Evolutionary conservation across 768 basidiomycete genomes (phyloP), one percentile per base, ranked within the genome.

Genomic region (Gymnopilus dilepis): DNA sequence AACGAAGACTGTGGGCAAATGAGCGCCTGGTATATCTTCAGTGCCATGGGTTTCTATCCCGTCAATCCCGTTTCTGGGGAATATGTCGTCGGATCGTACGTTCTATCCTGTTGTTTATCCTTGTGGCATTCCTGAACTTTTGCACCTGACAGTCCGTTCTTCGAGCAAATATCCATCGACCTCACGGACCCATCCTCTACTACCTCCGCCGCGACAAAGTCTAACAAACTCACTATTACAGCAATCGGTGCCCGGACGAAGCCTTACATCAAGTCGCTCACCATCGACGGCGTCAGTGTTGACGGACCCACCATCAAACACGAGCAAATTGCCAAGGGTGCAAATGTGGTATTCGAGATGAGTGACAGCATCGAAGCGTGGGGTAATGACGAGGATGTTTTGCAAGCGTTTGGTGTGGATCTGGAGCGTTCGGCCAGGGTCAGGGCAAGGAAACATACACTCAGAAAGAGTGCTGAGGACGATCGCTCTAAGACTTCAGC

Each of bases 1-100:
- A 95, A 94, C 66, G 92, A 95, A 71, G 92, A 95, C 69, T 94
- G 92, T 64, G 92, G 92, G 1, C 92, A 95, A 71, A 94, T 94
- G 92, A 91, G 89, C 67, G 90, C 92, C 0, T 94, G 92, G 92
- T 94, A 88, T 66, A 81, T 94, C 13, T 94, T 92, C 76, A 88
- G 86, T 52, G 86, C 91, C 0, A 80, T 95, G 73, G 92, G 92
- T 1, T 91, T 94, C 72, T 94, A 94, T 66, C 91, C 91, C 37
- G 91, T 94, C 40, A 89, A 94, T 69, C 92, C 92, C 0, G 89
- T 89, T 0, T 90, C 88, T 0, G 86, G 84, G 2, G 84, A 86
- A 67, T 94, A 94, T 62, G 78, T 92, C 58, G 78, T 95, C 47
- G 92, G 92, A 64, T 86, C 86, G 90, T 89, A 69, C 43, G 82